These are phyloP conservation scores for Paratinospora sagittata DNA, from an alignment of 164 flowering plant genomes.

Conservation along the genomic window DNA sequence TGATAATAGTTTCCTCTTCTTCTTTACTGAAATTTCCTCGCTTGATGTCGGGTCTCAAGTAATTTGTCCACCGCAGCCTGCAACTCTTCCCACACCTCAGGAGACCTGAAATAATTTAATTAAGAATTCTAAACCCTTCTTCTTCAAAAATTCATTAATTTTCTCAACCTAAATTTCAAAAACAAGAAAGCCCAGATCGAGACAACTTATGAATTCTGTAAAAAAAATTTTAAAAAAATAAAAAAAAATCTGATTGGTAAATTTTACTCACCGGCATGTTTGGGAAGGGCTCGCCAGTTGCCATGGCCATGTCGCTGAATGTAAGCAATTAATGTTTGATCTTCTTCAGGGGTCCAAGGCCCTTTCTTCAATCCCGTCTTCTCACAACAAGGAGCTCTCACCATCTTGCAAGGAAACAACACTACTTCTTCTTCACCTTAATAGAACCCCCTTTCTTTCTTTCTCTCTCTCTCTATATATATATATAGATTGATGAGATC, in stretches of 20 bases:
- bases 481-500: slow-evolving; percentile 3
- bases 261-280: slow-evolving; percentile 62
- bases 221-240: too few relatives aligned
- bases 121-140: neutral
- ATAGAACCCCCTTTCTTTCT: neutral
- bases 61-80: slow-evolving; percentile 90
- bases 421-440: slow-evolving; percentile 16
- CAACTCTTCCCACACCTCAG: slow-evolving; percentile 96
- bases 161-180: too few relatives aligned
- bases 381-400: slow-evolving; percentile 67
- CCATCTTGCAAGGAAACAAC: slow-evolving; percentile 27
- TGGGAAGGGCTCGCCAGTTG: slow-evolving; percentile 88
- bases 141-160: too few relatives aligned
- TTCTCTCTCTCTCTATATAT: neutral
- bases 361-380: slow-evolving; percentile 72
- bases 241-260: neutral
- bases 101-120: slow-evolving; percentile 41
- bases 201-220: too few relatives aligned
- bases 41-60: slow-evolving; percentile 88
- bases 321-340: slow-evolving; percentile 87
- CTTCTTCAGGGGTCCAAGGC: slow-evolving; percentile 75
- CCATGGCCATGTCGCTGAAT: slow-evolving; percentile 96
- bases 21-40: slow-evolving; percentile 88
- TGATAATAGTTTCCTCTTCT: slow-evolving; percentile 94
- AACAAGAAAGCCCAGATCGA: too few relatives aligned